Base-by-base conservation (phyloP, 257 asterid genomes). In the Solanum lignicaule region DNA sequence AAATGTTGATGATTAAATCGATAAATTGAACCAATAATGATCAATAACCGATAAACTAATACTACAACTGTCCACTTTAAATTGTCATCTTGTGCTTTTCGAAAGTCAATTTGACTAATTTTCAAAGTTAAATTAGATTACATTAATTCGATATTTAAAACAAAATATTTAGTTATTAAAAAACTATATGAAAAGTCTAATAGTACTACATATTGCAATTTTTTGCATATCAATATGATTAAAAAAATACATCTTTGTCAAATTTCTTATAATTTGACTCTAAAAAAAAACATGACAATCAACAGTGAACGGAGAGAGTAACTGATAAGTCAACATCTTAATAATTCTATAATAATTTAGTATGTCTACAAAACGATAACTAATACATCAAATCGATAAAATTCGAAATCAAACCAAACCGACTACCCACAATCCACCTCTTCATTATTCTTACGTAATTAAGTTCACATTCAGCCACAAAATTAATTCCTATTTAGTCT, bases 381-480 rank as follows among this genome's bases (percentile, higher is more conserved):
- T 20, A 0, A 55, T 55, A 55, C n/a, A 7, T 55, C 10, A 55
- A 55, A 18, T 55, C 2, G 2, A 55, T 55, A 55, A 55, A 55
- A 3, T 55, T 55, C 4, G 3, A 55, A 55, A 55, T 55, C 65
- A 55, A 55, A 20, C 9, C 11, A 55, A 18, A 3, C 4, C 11
- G 4, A 55, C 10, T 7, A 3, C 65, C n/a, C 25, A 25, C 27
- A 14, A 14, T 55, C 84, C 25, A 72, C 66, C 9, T 27, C 39
- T 79, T 79, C 7, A 43, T 79, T 79, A 43, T 79, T 43, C 66
- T 41, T 79, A 43, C 84, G 9, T 41, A 39, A 39, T 76, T 76
- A n/a, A 23, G 12, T 38, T 75, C 32, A 36, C 58, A 12, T 75
- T 75, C 11, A 23, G 6, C 83, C 35, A 78, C n/a, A 78, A 39